Evolutionary conservation across 202 grass and related monocot genomes (phyloP).

Genomic region (Hordeum pubiflorum): DNA sequence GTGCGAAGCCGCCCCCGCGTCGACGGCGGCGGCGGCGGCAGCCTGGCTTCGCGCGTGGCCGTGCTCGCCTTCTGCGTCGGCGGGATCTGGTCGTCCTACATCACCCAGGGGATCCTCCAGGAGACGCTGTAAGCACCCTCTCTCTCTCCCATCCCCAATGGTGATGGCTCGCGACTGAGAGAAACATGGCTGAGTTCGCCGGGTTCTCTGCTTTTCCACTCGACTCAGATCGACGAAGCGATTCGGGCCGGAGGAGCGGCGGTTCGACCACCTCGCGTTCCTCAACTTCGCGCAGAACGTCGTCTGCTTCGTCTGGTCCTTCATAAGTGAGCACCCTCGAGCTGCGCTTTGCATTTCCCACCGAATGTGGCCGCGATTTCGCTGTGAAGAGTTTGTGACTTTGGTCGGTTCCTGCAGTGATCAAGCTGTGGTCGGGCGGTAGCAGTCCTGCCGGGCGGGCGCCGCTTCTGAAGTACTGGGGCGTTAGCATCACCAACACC

Average conservation of each 20-base stretch:
- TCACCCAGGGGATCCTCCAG: slow-evolving; percentile 91
- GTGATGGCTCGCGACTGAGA: not conserved
- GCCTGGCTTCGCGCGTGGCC: slow-evolving; percentile 42
- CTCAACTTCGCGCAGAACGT: slow-evolving; percentile 90
- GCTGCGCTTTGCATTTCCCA: not conserved
- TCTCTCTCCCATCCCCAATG: not conserved
- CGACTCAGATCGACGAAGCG: slow-evolving; percentile 80
- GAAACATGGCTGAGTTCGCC: not conserved
- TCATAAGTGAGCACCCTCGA: slow-evolving; percentile 56
- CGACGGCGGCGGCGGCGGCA: not conserved
- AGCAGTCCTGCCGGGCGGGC: slow-evolving; percentile 47
- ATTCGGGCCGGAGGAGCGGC: slow-evolving; percentile 65
- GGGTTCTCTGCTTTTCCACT: not conserved
- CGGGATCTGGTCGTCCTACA: slow-evolving; percentile 95
- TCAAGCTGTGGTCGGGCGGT: slow-evolving; percentile 62
- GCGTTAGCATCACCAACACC: slow-evolving; percentile 86
- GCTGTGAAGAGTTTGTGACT: not conserved
- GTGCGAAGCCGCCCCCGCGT: not conserved
- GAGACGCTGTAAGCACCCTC: slow-evolving; percentile 65
- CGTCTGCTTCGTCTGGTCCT: slow-evolving; percentile 85
- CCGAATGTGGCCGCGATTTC: not conserved
- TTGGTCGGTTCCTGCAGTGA: slow-evolving; percentile 45
- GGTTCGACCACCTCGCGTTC: slow-evolving; percentile 90
- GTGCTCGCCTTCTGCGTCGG: slow-evolving; percentile 80
- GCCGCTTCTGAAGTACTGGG: slow-evolving; percentile 64